These are phyloP conservation scores for Phyllosticta paracitricarpa DNA, from an alignment of 2,329 filamentous ascomycete genomes.

Conservation along the genomic window DNA sequence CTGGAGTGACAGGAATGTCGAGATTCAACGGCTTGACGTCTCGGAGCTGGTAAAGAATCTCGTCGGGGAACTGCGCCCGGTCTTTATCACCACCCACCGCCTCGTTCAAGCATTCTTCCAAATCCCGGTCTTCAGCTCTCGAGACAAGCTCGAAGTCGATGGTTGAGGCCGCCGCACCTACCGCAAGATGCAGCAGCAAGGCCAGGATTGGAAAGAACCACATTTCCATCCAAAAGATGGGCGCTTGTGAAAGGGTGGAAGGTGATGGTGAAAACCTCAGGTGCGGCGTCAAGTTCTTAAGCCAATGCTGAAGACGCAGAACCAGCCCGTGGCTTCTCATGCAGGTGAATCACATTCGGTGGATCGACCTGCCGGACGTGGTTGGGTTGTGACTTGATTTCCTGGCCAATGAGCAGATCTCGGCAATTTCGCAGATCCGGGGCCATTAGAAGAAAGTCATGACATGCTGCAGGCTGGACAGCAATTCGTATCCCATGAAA, in stretches of 20 bases:
- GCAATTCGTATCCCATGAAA: too few species aligned
- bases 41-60: conserved; percentile 20
- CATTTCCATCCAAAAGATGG: background rate
- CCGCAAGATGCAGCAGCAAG: background rate
- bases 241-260: background rate
- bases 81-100: conserved; percentile 19
- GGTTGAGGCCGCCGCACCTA: background rate
- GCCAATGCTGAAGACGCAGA: too few species aligned
- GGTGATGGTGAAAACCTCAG: background rate
- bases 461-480: too few species aligned
- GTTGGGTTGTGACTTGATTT: too few species aligned
- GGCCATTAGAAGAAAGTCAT: too few species aligned
- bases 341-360: too few species aligned
- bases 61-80: conserved; percentile 17
- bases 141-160: background rate
- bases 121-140: background rate
- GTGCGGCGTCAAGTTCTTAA: too few species aligned
- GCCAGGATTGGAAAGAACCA: background rate
- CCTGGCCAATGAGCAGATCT: too few species aligned
- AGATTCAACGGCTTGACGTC: conserved; percentile 30
- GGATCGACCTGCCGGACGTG: too few species aligned
- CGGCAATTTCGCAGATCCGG: too few species aligned
- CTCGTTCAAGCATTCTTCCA: conserved; percentile 19
- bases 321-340: too few species aligned
- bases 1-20: conserved; percentile 32